Base-by-base conservation (phyloP, 2,329 filamentous ascomycete species). In the Lecanicillium sp. region DNA sequence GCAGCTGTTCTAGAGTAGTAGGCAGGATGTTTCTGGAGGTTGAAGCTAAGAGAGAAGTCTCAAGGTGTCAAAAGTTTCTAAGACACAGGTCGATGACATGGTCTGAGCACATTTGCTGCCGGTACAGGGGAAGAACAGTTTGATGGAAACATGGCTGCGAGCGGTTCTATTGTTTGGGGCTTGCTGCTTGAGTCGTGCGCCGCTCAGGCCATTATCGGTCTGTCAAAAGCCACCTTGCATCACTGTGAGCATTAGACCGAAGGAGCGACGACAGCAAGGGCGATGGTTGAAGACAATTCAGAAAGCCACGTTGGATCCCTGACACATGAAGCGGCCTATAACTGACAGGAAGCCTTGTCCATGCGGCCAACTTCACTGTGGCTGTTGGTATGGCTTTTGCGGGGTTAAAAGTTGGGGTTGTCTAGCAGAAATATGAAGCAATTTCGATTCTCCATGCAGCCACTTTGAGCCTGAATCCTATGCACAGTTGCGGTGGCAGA, bases 381-480 rank as follows among this genome's bases (percentile, higher is more conserved):
- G 27, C 44, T 40, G 44, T 26, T 27, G n/a, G 27, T 20, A 33
- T 47, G 36, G 44, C 44, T 35, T 26, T 29, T 47, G 36, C 33
- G 36, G 44, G 44, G 36, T 47, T 33, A 11, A 47, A 26, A 2
- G 35, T 15, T 23, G n/a, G 20, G 20, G 33, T 11, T 17, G 24
- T 39, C 32, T 24, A 15, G 15, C 39, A 27, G 42, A 32, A 21
- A 29, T n/a, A n/a, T 30, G 42, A 45, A 27, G 17, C 17, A 30
- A 23, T 17, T n/a, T 23, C 26, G 20, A 40, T 33, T 33, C 14
- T 9, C 6, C 9, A n/a, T 19, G 21, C 7, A 44, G 20, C 14
- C 27, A 36, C n/a, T 27, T 27, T 20, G n/a, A 27, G 14, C 14
- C 42, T 20, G 23, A n/a, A 7, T 19, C 17, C 14, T 27, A 36